Evolutionary conservation across 768 basidiomycete species (phyloP).

Genomic region (Rhizopogon sp.): DNA sequence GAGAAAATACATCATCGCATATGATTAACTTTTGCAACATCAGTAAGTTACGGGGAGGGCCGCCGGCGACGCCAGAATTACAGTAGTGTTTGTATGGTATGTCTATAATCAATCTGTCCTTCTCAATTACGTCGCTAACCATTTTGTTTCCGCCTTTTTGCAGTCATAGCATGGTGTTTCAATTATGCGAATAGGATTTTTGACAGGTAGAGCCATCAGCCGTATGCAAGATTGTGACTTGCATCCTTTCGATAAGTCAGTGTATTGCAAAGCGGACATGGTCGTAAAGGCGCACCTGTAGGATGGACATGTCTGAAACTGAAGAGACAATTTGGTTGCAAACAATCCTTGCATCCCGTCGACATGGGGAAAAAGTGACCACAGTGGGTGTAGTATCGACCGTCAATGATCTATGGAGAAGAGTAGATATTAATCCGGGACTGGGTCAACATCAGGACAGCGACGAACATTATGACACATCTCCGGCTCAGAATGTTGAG

Average conservation of each 20-base stretch:
- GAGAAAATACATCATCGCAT: background rate
- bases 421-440: conserved; percentile 2
- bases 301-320: conserved; percentile 59
- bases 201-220: conserved; percentile 62
- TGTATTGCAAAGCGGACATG: background rate
- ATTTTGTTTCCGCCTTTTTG: conserved; percentile 13
- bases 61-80: conserved; percentile 20
- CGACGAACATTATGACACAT: conserved; percentile 75
- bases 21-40: background rate
- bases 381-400: conserved; percentile 65
- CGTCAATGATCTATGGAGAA: conserved; percentile 60
- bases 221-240: conserved; percentile 51
- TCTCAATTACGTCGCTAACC: background rate
- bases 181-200: conserved; percentile 69
- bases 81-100: background rate
- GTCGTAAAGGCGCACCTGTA: conserved; percentile 34
- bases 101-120: background rate
- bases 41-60: background rate
- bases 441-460: conserved; percentile 3
- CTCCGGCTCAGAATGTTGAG: conserved; percentile 9
- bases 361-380: conserved; percentile 72
- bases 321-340: conserved; percentile 61
- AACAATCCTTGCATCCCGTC: conserved; percentile 63
- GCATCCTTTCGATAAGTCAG: conserved; percentile 37
- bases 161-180: conserved; percentile 40